Base-by-base conservation (phyloP, 2,329 filamentous ascomycete genomes). In the Ascosphaera acerosa region DNA sequence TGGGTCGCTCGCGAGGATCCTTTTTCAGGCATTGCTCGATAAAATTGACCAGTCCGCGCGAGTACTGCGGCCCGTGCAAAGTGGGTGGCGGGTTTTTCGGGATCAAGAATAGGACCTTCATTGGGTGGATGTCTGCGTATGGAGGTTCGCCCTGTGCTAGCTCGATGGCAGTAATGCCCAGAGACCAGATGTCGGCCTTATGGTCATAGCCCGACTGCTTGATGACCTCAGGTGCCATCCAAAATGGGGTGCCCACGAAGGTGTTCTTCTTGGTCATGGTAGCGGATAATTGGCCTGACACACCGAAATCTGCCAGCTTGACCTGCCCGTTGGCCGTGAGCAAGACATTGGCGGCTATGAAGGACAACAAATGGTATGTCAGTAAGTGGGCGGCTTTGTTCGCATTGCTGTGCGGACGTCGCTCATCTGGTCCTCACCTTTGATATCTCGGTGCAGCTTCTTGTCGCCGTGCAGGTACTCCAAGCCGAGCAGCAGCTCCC, bases 131-230 rank as follows among this genome's bases (percentile, higher is more conserved):
- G 54, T 94, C 94, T 22, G 94, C 67, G 51, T 97, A 97, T 0
- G 87, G 87, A 4, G 87, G 87, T 53, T 97, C 87, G 12, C 80
- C 90, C 51, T 97, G 87, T 46, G 94, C 94, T 87, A 97, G 92
- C 55, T 97, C 87, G 46, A 97, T 94, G 15, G 87, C 84, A 87
- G 94, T 97, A 56, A 97, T 97, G 46, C 87, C 87, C 37, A 97
- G 61, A 18, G 82, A 92, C 87, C 87, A 97, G 48, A 94, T 91
- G 48, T 97, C 87, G 38, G 94, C 87, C 62, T 94, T 94, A 47
- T 77, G 76, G 23, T 84, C 87, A 46, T 97, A 97, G 53, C 92
- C 84, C 59, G 94, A 94, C 52, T 94, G 87, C 59, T 94, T 94
- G 49, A 97, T 87, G 28, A 97, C 87, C 54, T 97, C 87, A 22